These are phyloP conservation scores for Phytophthora megakarya DNA, from an alignment of 352 stramenopile species.

Conservation along the genomic window DNA sequence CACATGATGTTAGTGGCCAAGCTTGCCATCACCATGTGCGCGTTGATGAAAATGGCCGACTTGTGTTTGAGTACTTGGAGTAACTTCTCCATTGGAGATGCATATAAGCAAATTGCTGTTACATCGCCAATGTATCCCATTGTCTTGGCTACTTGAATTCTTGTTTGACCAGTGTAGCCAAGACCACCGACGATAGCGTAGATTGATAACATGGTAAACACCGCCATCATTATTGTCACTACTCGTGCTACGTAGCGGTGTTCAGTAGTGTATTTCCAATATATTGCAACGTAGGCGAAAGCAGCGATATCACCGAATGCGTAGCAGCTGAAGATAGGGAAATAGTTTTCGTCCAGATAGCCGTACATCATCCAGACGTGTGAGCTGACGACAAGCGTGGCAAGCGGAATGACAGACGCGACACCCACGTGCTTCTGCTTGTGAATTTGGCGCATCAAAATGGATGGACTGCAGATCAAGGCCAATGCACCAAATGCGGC, in stretches of 20 bases:
- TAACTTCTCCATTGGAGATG: slow-evolving; percentile 49
- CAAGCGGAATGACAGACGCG: slow-evolving; percentile 44
- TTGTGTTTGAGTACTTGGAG: slow-evolving; percentile 50
- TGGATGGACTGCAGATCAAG: slow-evolving; percentile 47
- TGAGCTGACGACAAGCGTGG: slow-evolving; percentile 38
- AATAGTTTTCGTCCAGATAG: slow-evolving; percentile 45
- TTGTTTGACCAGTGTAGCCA: slow-evolving; percentile 35
- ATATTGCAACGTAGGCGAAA: slow-evolving; percentile 47
- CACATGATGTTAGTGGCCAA: slow-evolving; percentile 50
- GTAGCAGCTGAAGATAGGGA: slow-evolving; percentile 48
- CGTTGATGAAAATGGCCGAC: slow-evolving; percentile 45
- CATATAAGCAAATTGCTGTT: slow-evolving; percentile 37
- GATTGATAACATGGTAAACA: slow-evolving; percentile 30
- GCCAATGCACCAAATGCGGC: slow-evolving; percentile 35
- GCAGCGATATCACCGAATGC: slow-evolving; percentile 34
- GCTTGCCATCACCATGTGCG: slow-evolving; percentile 49
- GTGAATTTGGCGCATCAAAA: slow-evolving; percentile 45
- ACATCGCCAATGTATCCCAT: slow-evolving; percentile 36
- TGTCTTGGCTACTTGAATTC: slow-evolving; percentile 24
- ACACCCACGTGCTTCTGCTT: slow-evolving; percentile 42
- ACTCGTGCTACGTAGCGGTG: slow-evolving; percentile 31
- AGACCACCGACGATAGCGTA: slow-evolving; percentile 42
- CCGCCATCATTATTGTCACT: slow-evolving; percentile 8
- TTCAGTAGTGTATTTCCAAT: slow-evolving; percentile 48
- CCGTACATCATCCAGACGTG: slow-evolving; percentile 56